Evolutionary conservation across 2,329 filamentous ascomycete species (phyloP).

Genomic region (Colletotrichum plurivorum): DNA sequence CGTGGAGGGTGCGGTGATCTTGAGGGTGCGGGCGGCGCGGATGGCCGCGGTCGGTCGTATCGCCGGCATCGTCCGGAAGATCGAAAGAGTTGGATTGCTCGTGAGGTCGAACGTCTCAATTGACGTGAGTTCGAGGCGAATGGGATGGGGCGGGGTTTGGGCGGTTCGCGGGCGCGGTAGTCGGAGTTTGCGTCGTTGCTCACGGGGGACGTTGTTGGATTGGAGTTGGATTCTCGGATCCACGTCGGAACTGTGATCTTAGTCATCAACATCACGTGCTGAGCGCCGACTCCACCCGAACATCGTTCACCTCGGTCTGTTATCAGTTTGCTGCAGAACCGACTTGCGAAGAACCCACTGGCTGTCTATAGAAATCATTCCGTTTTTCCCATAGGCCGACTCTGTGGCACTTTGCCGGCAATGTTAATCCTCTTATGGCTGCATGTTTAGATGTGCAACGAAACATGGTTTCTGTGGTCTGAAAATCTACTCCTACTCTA

Average conservation of each 20-base stretch:
- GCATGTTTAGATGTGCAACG: no score
- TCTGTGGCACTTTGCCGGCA: no score
- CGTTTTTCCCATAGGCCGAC: no score
- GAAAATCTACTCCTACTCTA: no score
- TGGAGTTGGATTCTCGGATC: constrained; percentile 40
- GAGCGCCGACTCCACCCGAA: constrained; percentile 22
- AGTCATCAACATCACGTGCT: constrained; percentile 30
- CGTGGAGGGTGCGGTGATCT: constrained; percentile 46
- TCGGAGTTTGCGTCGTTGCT: constrained; percentile 37
- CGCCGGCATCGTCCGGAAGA: constrained; percentile 37
- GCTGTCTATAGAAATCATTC: no score
- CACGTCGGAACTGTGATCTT: constrained; percentile 20
- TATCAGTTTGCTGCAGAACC: no score
- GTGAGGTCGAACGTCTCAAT: constrained; percentile 20
- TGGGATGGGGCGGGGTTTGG: constrained; percentile 4
- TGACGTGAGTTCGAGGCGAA: constrained; percentile 18
- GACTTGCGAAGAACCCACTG: no score
- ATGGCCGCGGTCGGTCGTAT: constrained; percentile 42
- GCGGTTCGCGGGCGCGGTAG: constrained; percentile 27
- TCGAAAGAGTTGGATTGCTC: neutral
- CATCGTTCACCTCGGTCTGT: no score
- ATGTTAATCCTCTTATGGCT: no score
- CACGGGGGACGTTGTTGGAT: constrained; percentile 36
- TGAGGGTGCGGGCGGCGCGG: constrained; percentile 50
- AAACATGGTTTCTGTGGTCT: no score